These are phyloP conservation scores for Chaetomiaceae sp. DNA, from an alignment of 2,329 filamentous ascomycete species.

Conservation along the genomic window DNA sequence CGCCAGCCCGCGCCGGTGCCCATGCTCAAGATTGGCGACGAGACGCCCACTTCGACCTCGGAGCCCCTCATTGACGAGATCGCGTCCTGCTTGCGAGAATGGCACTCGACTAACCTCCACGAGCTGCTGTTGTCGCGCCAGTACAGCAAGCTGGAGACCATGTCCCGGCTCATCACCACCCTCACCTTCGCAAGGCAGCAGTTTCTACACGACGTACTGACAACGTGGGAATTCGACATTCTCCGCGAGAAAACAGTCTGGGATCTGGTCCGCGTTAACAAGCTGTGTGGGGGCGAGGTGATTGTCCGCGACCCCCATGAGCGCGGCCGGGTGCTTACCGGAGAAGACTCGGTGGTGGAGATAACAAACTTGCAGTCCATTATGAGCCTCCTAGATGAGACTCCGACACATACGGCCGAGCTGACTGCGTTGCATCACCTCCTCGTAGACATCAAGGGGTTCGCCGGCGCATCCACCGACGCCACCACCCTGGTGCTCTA, in stretches of 20 bases:
- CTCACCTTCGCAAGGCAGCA: constrained; percentile 83
- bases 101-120: constrained; percentile 96
- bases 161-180: constrained; percentile 75
- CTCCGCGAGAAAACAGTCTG: constrained; percentile 89
- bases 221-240: constrained; percentile 72
- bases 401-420: constrained; percentile 65
- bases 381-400: constrained; percentile 88
- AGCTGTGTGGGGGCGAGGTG: constrained; percentile 86
- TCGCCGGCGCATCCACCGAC: constrained; percentile 72
- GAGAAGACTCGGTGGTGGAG: constrained; percentile 88
- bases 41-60: constrained; percentile 81
- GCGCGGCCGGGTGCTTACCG: constrained; percentile 79
- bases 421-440: constrained; percentile 73
- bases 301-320: constrained; percentile 87
- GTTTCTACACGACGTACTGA: constrained; percentile 90
- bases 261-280: constrained; percentile 92
- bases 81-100: constrained; percentile 91
- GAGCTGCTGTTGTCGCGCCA: constrained; percentile 79
- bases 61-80: constrained; percentile 97
- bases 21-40: constrained; percentile 96
- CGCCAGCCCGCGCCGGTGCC: constrained; percentile 90
- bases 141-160: constrained; percentile 74
- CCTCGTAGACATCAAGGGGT: constrained; percentile 76
- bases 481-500: constrained; percentile 73
- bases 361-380: constrained; percentile 87